phyloP scores from a whole-genome alignment of 2,329 filamentous ascomycete species.

The Pseudophaeomoniella oleicola region DNA sequence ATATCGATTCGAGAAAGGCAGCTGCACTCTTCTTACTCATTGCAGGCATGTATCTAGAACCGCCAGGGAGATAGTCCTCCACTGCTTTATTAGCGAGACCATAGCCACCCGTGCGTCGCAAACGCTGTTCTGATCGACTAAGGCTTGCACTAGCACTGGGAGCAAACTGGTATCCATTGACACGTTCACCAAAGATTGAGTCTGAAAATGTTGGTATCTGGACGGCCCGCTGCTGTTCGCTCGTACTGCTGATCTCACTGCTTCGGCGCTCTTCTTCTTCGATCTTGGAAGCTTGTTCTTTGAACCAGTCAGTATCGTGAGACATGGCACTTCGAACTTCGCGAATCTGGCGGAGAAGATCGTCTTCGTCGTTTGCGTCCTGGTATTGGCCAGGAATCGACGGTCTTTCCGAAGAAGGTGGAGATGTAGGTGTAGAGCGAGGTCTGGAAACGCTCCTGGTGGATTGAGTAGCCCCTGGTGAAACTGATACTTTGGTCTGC shows the following conservation, averaged over 20 bases:
- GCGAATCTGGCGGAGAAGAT: constrained; percentile 14
- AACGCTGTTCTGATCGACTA: constrained; percentile 28
- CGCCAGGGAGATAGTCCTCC: constrained; percentile 12
- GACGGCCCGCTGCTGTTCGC: constrained; percentile 3
- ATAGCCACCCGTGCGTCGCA: constrained; percentile 24
- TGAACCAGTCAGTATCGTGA: constrained; percentile 14
- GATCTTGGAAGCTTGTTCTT: constrained; percentile 8
- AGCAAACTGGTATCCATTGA: constrained; percentile 26
- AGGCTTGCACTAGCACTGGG: constrained; percentile 23
- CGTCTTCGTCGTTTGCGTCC: constrained; percentile 8
- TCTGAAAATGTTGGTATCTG: constrained; percentile 12
- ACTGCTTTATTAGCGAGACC: constrained; percentile 27
- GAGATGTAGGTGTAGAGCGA: background rate
- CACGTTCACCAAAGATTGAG: constrained; percentile 13
- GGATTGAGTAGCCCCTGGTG: constrained; percentile 1
- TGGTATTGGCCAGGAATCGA: constrained; percentile 1
- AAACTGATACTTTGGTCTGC: background rate
- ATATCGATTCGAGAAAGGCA: constrained; percentile 1
- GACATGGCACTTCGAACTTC: constrained; percentile 13
- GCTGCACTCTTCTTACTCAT: constrained; percentile 3
- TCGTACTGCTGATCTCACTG: constrained; percentile 1
- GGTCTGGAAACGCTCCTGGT: constrained; percentile 2
- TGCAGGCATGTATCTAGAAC: constrained; percentile 11
- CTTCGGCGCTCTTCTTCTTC: constrained; percentile 7
- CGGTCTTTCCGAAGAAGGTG: background rate